phyloP scores from a whole-genome alignment of 768 basidiomycete genomes.

The Sporobolomyces phaffii region DNA sequence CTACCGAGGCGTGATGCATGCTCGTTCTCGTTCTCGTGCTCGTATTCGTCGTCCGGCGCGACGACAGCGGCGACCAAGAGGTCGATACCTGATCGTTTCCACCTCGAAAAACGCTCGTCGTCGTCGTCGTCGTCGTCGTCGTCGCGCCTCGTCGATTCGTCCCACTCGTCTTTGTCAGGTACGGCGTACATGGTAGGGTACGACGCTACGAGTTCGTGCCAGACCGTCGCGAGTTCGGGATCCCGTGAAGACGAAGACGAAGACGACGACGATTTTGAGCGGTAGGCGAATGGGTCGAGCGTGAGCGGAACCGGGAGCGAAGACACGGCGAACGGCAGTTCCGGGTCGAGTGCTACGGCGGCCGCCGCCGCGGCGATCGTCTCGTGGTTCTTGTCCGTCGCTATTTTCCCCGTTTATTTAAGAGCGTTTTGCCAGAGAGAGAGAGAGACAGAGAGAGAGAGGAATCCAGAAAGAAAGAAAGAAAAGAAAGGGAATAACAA shows the following conservation, averaged over 20 bases:
- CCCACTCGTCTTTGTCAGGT: constrained; percentile 27
- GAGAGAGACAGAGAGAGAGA: no score
- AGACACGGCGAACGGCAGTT: background rate
- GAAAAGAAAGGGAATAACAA: no score
- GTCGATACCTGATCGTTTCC: background rate
- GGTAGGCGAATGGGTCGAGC: constrained; percentile 11
- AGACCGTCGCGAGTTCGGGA: constrained; percentile 2
- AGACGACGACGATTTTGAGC: background rate
- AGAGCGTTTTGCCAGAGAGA: no score
- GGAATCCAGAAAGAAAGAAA: no score
- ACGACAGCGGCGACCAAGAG: no score
- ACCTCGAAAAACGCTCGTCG: background rate
- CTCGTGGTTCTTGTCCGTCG: no score
- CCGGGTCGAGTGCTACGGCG: background rate
- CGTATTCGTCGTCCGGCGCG: no score
- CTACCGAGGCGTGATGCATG: no score
- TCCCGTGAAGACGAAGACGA: background rate
- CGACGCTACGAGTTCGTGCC: background rate
- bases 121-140: background rate
- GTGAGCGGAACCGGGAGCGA: constrained; percentile 23
- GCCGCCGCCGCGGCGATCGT: no score
- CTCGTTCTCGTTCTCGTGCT: no score
- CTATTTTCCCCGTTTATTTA: no score
- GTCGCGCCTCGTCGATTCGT: background rate
- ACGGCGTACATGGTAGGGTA: constrained; percentile 14